phyloP scores from a whole-genome alignment of 306 rosid genomes.

The Hippophae gyantsensis region DNA sequence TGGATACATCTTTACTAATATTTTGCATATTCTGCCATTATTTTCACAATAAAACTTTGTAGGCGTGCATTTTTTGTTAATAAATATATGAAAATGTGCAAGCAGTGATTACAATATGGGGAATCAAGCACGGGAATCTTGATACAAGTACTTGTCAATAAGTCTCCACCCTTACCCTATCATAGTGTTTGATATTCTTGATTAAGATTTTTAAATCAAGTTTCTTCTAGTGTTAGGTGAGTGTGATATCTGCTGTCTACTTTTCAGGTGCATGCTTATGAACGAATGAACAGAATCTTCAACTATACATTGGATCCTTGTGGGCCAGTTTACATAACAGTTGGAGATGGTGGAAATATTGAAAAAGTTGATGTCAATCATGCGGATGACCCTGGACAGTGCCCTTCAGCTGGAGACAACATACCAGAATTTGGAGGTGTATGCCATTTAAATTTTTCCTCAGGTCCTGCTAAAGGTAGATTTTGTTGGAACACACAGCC shows the following conservation, averaged over 20 bases:
- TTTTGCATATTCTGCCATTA: too few relatives aligned
- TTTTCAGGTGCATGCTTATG: constrained; percentile 84
- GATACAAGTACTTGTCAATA: too few relatives aligned
- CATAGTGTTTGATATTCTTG: background rate
- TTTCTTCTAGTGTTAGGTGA: constrained; percentile 14
- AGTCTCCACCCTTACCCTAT: too few relatives aligned
- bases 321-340: constrained; percentile 74
- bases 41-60: too few relatives aligned
- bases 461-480: constrained; percentile 69
- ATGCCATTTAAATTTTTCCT: constrained; percentile 65
- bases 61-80: too few relatives aligned
- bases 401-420: constrained; percentile 74
- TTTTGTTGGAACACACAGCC: constrained; percentile 86
- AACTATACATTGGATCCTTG: constrained; percentile 74
- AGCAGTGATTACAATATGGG: too few relatives aligned
- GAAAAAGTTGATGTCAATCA: constrained; percentile 79
- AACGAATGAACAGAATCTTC: constrained; percentile 78
- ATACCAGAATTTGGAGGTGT: constrained; percentile 77
- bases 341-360: constrained; percentile 93
- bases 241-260: constrained; percentile 6
- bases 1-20: too few relatives aligned
- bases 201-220: background rate
- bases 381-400: constrained; percentile 82
- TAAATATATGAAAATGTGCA: too few relatives aligned
- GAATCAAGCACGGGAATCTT: too few relatives aligned